Base-by-base conservation (phyloP, 164 flowering plant genomes). In the Platanus orientalis region DNA sequence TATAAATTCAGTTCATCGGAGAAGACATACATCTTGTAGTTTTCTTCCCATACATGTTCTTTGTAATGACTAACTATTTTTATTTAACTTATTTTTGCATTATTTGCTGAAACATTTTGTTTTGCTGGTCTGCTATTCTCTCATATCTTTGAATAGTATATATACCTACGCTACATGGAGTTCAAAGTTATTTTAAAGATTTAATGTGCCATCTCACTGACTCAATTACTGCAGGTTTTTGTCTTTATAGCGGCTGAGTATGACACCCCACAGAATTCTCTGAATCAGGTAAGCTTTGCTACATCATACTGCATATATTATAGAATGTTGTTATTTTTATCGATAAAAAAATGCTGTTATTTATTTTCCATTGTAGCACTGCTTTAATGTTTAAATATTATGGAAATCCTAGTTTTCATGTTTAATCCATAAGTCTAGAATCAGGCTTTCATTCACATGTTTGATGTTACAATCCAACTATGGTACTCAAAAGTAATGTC, bases 191-290 rank as follows among this genome's bases (percentile, higher is more conserved):
- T 24, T 2, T 7, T 58, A 21, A 23, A 21, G 0, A 21, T 28
- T 17, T 24, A 29, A 11, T 12, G 54, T 7, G 21, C 25, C 40
- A 49, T 40, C 24, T 2, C 6, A 26, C 45, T 58, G 29, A 27
- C 19, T 59, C 30, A 40, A n/a, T 25, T 50, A 47, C n/a, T 79
- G 67, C 82, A 91, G 93, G 87, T 87, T 67, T 91, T 91, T 73
- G 87, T 84, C 23, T 91, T 91, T 73, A 28, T 91, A 39, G 94
- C 97, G 11, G 97, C 96, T 26, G 97, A 91, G 73, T 91, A 91
- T 76, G 87, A 79, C 75, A 88, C 97, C 45, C 79, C 83, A 26
- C 68, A 73, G 78, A 87, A 91, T 72, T 74, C 87, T 25, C 67
- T 91, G 65, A 91, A 91, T 71, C 97, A 91, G 90, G 97, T 87